These are phyloP conservation scores for Davidsoniella neocaledoniae DNA, from an alignment of 2,329 filamentous ascomycete species.

Conservation along the genomic window DNA sequence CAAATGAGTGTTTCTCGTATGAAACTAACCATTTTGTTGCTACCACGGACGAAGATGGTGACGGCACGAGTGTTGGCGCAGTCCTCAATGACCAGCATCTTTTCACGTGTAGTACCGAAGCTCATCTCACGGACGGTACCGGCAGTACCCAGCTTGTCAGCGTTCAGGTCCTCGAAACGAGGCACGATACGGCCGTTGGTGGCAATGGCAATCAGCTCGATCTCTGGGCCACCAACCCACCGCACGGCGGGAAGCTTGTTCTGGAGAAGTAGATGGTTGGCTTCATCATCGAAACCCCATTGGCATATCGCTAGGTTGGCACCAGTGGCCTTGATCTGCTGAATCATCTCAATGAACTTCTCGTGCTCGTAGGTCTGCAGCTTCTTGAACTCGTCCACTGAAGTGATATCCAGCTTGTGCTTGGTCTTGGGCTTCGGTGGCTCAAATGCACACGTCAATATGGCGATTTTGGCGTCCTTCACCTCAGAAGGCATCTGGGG, in stretches of 20 bases:
- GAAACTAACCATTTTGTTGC: slow-evolving; percentile 87
- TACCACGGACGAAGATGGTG: slow-evolving; percentile 88
- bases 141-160: slow-evolving; percentile 79
- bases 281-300: slow-evolving; percentile 98
- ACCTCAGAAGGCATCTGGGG: slow-evolving; percentile 98
- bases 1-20: neutral
- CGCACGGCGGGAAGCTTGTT: slow-evolving; percentile 90
- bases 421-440: slow-evolving; percentile 99
- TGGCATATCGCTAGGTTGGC: slow-evolving; percentile 97
- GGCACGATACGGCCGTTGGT: slow-evolving; percentile 97
- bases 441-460: slow-evolving; percentile 94
- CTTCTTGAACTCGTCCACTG: slow-evolving; percentile 96
- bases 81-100: slow-evolving; percentile 99
- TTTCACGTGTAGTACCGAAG: slow-evolving; percentile 93
- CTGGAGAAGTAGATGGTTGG: slow-evolving; percentile 90
- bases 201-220: slow-evolving; percentile 94
- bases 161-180: slow-evolving; percentile 81
- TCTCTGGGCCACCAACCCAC: slow-evolving; percentile 97
- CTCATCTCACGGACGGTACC: slow-evolving; percentile 87
- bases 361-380: slow-evolving; percentile 87
- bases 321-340: slow-evolving; percentile 92
- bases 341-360: slow-evolving; percentile 97
- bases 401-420: slow-evolving; percentile 95
- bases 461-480: slow-evolving; percentile 87
- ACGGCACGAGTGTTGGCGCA: slow-evolving; percentile 95